These are phyloP conservation scores for Cyclocybe aegerita DNA, from an alignment of 768 basidiomycete species.

Conservation along the genomic window DNA sequence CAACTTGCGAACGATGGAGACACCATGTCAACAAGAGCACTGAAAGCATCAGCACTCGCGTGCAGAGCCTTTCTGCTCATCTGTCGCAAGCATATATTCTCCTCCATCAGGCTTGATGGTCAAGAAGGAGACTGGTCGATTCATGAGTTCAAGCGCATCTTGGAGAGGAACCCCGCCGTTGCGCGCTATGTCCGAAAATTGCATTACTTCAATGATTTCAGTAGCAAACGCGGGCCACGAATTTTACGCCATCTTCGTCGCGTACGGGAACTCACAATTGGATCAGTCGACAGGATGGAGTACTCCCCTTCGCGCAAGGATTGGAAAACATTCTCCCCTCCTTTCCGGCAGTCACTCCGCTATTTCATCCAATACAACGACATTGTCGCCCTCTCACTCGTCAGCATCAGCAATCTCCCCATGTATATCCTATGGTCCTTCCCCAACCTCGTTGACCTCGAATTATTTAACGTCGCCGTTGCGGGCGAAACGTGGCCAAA, in stretches of 20 bases:
- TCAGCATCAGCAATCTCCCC: constrained; percentile 3
- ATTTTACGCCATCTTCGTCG: constrained; percentile 6
- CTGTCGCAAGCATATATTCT: constrained; percentile 15
- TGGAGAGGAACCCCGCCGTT: constrained; percentile 8
- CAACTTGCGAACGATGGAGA: constrained; percentile 7
- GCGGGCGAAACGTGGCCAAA: neutral
- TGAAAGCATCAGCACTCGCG: constrained; percentile 9
- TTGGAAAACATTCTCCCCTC: constrained; percentile 4
- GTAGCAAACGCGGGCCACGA: constrained; percentile 2
- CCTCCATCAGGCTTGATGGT: constrained; percentile 7
- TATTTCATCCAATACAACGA: constrained; percentile 8
- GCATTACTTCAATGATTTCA: constrained; percentile 3
- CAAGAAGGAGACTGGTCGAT: neutral
- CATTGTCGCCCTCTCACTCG: constrained; percentile 1
- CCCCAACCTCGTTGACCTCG: constrained; percentile 2
- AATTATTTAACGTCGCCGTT: neutral
- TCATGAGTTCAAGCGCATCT: constrained; percentile 6
- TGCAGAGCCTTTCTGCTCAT: constrained; percentile 7
- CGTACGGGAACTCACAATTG: constrained; percentile 8
- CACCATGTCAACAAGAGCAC: constrained; percentile 2
- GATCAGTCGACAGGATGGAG: neutral
- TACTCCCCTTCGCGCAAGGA: neutral
- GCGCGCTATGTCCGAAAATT: constrained; percentile 8
- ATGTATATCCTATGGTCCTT: neutral
- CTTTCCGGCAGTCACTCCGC: neutral